Evolutionary conservation across 75 land plant species (phyloP).

Genomic region (Isoetes taiwanensis): DNA sequence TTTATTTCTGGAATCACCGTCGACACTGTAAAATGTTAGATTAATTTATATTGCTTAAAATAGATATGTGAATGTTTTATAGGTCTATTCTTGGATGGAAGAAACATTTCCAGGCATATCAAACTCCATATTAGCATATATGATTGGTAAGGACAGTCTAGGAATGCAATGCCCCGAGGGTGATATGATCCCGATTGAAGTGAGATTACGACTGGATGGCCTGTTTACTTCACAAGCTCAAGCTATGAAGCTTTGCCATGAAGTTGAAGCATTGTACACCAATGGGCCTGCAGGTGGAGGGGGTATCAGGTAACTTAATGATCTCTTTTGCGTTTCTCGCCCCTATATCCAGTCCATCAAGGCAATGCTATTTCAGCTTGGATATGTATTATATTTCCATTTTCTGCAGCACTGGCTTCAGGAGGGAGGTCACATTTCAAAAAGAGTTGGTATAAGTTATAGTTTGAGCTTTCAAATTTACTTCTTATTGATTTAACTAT

Average conservation of each 20-base stretch:
- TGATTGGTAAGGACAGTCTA: slow-evolving; percentile 78
- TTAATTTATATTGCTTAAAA: neutral
- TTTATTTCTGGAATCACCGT: slow-evolving; percentile 1
- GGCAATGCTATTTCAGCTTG: no score
- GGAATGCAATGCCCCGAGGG: no score
- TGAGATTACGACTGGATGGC: slow-evolving; percentile 87
- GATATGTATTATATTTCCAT: no score
- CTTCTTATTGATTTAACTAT: no score
- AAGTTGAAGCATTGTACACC: slow-evolving; percentile 84
- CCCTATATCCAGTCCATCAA: neutral
- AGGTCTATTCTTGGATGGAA: slow-evolving; percentile 91
- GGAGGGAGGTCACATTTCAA: slow-evolving; percentile 52
- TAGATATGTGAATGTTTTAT: neutral
- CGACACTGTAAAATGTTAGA: neutral
- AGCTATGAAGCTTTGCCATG: slow-evolving; percentile 45
- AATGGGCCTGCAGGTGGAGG: slow-evolving; percentile 99
- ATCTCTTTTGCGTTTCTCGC: neutral
- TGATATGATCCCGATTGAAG: slow-evolving; percentile 45
- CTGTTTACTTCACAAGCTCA: slow-evolving; percentile 47
- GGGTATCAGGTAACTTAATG: slow-evolving; percentile 56
- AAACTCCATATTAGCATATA: slow-evolving; percentile 43
- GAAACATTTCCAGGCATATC: slow-evolving; percentile 38
- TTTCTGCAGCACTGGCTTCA: slow-evolving; percentile 63
- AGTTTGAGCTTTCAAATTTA: no score
- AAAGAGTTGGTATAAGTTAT: slow-evolving; percentile 69